phyloP scores from a whole-genome alignment of 2,329 filamentous ascomycete species.

The Oidium heveae region DNA sequence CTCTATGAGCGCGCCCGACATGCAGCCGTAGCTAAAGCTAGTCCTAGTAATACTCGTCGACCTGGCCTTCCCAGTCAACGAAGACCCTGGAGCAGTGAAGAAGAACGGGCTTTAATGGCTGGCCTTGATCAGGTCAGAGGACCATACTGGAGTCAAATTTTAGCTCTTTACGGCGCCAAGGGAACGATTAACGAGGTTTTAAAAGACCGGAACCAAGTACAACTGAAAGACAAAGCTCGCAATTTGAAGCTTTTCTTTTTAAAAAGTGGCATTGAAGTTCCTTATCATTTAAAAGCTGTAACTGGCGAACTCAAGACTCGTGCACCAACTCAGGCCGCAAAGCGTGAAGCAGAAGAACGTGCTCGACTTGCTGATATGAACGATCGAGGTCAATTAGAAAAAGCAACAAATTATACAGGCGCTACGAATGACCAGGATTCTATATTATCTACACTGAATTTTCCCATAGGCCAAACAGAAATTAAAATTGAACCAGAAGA shows the following conservation, averaged over 20 bases:
- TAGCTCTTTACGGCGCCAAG: slow-evolving; percentile 57
- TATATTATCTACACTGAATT: not conserved
- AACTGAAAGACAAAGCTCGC: slow-evolving; percentile 75
- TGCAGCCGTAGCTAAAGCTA: slow-evolving; percentile 28
- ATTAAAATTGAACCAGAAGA: too few relatives aligned
- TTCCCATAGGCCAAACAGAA: too few relatives aligned
- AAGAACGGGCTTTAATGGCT: slow-evolving; percentile 74
- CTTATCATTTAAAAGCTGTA: slow-evolving; percentile 64
- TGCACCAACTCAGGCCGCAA: slow-evolving; percentile 47
- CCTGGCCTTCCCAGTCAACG: slow-evolving; percentile 29
- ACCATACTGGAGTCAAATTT: slow-evolving; percentile 80
- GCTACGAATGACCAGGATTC: not conserved
- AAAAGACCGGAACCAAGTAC: slow-evolving; percentile 73
- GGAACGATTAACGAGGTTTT: slow-evolving; percentile 62
- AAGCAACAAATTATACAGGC: not conserved
- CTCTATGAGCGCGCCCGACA: slow-evolving; percentile 30
- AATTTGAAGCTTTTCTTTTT: slow-evolving; percentile 81
- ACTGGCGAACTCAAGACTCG: slow-evolving; percentile 75
- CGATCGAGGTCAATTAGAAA: not conserved
- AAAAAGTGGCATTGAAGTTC: slow-evolving; percentile 77
- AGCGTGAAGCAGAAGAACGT: slow-evolving; percentile 40
- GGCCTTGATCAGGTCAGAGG: slow-evolving; percentile 74
- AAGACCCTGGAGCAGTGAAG: slow-evolving; percentile 67
- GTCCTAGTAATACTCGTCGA: slow-evolving; percentile 22
- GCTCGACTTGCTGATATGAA: slow-evolving; percentile 16